Base-by-base conservation (phyloP, 2,329 filamentous ascomycete genomes). In the Exserohilum turcica region DNA sequence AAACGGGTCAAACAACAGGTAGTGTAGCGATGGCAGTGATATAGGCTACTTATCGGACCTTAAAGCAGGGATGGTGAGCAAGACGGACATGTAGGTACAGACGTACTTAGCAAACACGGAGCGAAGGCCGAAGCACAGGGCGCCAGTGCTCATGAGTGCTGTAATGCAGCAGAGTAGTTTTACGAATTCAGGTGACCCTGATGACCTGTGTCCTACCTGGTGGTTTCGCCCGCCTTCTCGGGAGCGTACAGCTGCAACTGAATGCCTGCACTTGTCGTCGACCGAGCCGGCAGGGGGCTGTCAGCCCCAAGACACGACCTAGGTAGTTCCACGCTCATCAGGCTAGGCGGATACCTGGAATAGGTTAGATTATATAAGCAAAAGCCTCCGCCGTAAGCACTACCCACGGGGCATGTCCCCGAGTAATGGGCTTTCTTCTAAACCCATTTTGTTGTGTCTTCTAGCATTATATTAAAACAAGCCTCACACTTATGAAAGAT, bases 361-460 rank as follows among this genome's bases (percentile, higher is more conserved):
- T n/a, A 45, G 18, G 43, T 37, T 45, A 45, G 21, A 35, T 45
- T 45, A 45, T 45, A 19, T 45, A 27, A 37, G 43, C 43, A 27
- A 16, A 15, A 27, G 19, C 12, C 4, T 7, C 7, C 4, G 7
- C 21, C n/a, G 16, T 47, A 39, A 40, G 49, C 49, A 47, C 31
- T 49, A 49, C 16, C 31, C 31, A 43, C 13, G 33, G 33, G n/a
- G 27, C 19, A 29, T 24, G 32, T 31, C 24, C 32, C 16, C 37
- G 27, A 38, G 18, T 31, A 50, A 43, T 44, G 33, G 44, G 27
- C 39, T 15, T 6, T 15, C 18, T 27, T 15, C 13, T 9, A 33
- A 31, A 10, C 28, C 9, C 19, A 8, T 27, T 19, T 13, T 27
- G 15, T 16, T 28, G 36, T 33, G 13, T 8, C n/a, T 27, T 37